A percentile compares a stretch with the other conserved stretches of the same genome.
phyloP scores from a whole-genome alignment of 1,284 basidiomycete species.

The Sparassis latifolia region DNA sequence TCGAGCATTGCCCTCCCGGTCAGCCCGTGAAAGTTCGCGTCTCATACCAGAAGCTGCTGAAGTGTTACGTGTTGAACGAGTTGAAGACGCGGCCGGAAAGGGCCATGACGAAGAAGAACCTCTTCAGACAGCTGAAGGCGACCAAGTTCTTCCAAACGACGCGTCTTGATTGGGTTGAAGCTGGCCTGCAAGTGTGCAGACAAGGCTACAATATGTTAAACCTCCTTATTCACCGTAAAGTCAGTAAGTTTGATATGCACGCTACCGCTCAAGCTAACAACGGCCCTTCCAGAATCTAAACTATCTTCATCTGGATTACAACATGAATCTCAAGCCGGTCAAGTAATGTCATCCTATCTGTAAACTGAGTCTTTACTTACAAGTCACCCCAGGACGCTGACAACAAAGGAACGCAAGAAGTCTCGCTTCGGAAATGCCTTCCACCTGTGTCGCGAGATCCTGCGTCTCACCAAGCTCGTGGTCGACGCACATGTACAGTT shows the following conservation, averaged over 20 bases:
- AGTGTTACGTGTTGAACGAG: slow-evolving; percentile 94
- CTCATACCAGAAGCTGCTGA: slow-evolving; percentile 98
- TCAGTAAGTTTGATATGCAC: slow-evolving; percentile 20
- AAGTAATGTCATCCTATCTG: slow-evolving; percentile 45
- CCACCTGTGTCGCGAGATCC: slow-evolving; percentile 96
- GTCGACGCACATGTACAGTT: slow-evolving; percentile 99
- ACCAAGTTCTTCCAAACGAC: slow-evolving; percentile 99
- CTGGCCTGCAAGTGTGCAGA: slow-evolving; percentile 95
- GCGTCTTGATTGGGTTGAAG: slow-evolving; percentile 98
- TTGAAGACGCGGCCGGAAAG: slow-evolving; percentile 87
- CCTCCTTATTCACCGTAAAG: slow-evolving; percentile 97
- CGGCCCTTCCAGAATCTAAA: slow-evolving; percentile 72
- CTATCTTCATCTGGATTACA: slow-evolving; percentile 90
- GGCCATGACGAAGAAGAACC: slow-evolving; percentile 95
- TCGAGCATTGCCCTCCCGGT: slow-evolving; percentile 95
- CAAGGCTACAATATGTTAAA: slow-evolving; percentile 99
- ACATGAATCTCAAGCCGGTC: slow-evolving; percentile 96
- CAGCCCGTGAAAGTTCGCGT: slow-evolving; percentile 98
- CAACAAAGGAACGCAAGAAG: slow-evolving; percentile 99
- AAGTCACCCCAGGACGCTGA: slow-evolving; percentile 68
- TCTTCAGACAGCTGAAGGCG: slow-evolving; percentile 93
- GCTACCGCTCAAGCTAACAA: slow-evolving; percentile 4
- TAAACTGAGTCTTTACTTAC: background rate
- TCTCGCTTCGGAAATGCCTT: slow-evolving; percentile 99
- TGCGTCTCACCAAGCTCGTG: slow-evolving; percentile 95